phyloP scores from a whole-genome alignment of 352 stramenopile species.

The Phytophthora pluvialis region DNA sequence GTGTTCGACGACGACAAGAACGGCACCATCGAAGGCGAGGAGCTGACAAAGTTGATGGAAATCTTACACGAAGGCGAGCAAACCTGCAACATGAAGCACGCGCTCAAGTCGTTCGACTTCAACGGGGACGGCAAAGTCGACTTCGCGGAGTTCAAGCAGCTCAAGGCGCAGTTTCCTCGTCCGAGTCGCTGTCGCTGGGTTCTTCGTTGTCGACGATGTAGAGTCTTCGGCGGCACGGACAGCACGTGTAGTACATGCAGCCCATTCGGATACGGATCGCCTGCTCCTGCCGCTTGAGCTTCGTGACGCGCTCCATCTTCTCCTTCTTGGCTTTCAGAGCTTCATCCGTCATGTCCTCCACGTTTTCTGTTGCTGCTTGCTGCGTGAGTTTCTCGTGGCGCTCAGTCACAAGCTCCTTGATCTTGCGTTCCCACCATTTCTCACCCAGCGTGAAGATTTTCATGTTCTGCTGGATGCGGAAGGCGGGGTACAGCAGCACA shows the following conservation, averaged over 20 bases:
- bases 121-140: slow-evolving; percentile 78
- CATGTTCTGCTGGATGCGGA: slow-evolving; percentile 82
- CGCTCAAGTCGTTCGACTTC: slow-evolving; percentile 69
- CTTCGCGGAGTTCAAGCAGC: slow-evolving; percentile 71
- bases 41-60: slow-evolving; percentile 68
- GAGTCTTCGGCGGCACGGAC: slow-evolving; percentile 58
- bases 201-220: slow-evolving; percentile 64
- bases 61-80: slow-evolving; percentile 69
- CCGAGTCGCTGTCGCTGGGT: slow-evolving; percentile 42
- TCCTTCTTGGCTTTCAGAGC: slow-evolving; percentile 36
- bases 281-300: slow-evolving; percentile 63
- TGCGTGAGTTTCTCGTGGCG: slow-evolving; percentile 51
- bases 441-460: slow-evolving; percentile 69
- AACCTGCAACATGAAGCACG: slow-evolving; percentile 75
- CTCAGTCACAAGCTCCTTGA: slow-evolving; percentile 54
- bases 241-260: slow-evolving; percentile 70
- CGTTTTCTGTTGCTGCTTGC: slow-evolving; percentile 35
- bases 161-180: slow-evolving; percentile 59
- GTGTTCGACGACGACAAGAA: slow-evolving; percentile 78
- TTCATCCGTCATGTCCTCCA: slow-evolving; percentile 42
- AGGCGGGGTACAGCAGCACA: slow-evolving; percentile 73
- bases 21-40: slow-evolving; percentile 72
- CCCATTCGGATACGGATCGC: slow-evolving; percentile 72
- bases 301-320: slow-evolving; percentile 32
- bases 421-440: slow-evolving; percentile 68